Evolutionary conservation across 1,284 basidiomycete species (phyloP), one percentile per base, ranked within the genome.

Genomic region (Ceratobasidium theobromae): DNA sequence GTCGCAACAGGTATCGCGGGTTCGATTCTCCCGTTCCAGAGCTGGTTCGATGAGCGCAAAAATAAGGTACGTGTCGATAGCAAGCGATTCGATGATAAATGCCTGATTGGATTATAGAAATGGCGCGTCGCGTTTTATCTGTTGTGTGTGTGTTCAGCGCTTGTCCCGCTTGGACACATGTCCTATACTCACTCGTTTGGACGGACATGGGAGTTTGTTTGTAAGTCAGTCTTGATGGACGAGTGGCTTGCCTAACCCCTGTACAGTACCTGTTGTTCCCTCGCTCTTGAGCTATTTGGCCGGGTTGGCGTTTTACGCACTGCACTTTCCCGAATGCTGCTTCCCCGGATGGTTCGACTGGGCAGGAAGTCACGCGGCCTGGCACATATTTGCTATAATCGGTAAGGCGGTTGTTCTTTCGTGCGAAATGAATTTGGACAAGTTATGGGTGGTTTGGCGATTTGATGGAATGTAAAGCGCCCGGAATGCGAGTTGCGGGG

Each of bases 41-140:
- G 80, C 16, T 95, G 92, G 92, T 97, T 97, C 78, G 95, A 96
- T 74, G 79, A 87, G 72, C 78, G 82, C 38, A 79, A 85, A 73
- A 87, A 93, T 77, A 87, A 89, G 77, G 90, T 88, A 71, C 71
- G 85, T 76, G 40, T n/a, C n/a, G n/a, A n/a, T n/a, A n/a, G n/a
- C n/a, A n/a, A n/a, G n/a, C n/a, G n/a, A n/a, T n/a, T n/a, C n/a
- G n/a, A n/a, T n/a, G n/a, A n/a, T n/a, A n/a, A n/a, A n/a, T n/a
- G n/a, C n/a, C n/a, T n/a, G n/a, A n/a, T n/a, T n/a, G n/a, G n/a
- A n/a, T n/a, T n/a, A n/a, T n/a, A 93, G 89, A 79, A 80, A 60
- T 84, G 82, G 73, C 86, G 94, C 46, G 87, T 95, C 65, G 75
- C 77, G 12, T 95, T 96, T 83, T 97, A 96, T 79, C 76, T 96